phyloP scores from a whole-genome alignment of 2,329 filamentous ascomycete genomes.

The Dichotomopilus funicola region DNA sequence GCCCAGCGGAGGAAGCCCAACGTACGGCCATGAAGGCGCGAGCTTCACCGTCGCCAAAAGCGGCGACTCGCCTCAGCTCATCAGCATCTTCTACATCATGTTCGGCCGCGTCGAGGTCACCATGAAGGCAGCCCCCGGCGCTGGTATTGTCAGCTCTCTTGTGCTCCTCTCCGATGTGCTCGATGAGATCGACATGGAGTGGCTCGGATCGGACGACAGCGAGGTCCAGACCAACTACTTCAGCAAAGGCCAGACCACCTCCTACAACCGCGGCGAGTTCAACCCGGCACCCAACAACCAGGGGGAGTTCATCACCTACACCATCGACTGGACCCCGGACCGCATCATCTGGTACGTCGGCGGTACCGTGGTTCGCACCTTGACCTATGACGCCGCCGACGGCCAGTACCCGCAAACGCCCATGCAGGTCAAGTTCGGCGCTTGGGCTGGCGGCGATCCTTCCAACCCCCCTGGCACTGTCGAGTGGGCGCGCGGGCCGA shows the following conservation, averaged over 20 bases:
- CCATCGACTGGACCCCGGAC: conserved; percentile 81
- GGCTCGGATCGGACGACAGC: conserved; percentile 69
- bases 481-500: conserved; percentile 79
- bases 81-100: conserved; percentile 97
- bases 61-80: conserved; percentile 80
- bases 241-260: conserved; percentile 77
- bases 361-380: conserved; percentile 67
- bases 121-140: conserved; percentile 79
- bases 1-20: conserved; percentile 57
- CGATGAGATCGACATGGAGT: conserved; percentile 97
- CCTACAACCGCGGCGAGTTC: conserved; percentile 83
- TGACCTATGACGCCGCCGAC: conserved; percentile 63
- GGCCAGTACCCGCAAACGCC: conserved; percentile 89
- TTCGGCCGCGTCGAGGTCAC: conserved; percentile 85
- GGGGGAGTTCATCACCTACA: conserved; percentile 73
- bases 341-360: conserved; percentile 85
- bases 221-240: conserved; percentile 98
- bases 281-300: conserved; percentile 67
- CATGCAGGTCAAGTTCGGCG: conserved; percentile 87
- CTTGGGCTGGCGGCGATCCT: conserved; percentile 87
- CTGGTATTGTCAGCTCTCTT: conserved; percentile 86
- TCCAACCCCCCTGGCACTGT: conserved; percentile 76
- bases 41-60: conserved; percentile 70
- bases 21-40: conserved; percentile 70
- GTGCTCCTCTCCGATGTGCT: conserved; percentile 86